Base-by-base conservation (phyloP, 345 rosid species). In the Linum usitatissimum region DNA sequence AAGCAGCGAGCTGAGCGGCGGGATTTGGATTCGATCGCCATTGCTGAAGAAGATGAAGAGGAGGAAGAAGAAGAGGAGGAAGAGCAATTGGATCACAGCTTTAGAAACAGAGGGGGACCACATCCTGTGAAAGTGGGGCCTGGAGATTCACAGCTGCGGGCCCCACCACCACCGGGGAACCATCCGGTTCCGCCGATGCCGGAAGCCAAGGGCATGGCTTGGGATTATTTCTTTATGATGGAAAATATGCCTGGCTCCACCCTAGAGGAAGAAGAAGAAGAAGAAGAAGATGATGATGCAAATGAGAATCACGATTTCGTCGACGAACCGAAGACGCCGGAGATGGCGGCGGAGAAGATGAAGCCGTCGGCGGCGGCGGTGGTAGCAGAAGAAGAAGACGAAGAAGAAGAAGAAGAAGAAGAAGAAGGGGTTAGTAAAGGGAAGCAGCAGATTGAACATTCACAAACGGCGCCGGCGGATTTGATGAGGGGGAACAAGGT, bases 161-260 rank as follows among this genome's bases (percentile, higher is more conserved):
- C 79, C 45, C 76, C 78, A 1, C 61, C 69, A 23, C 77, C 78
- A 56, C 61, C 76, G 48, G 70, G 70, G 70, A 72, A 54, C 59
- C 68, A 40, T 18, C 49, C 66, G 30, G 82, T 73, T 30, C 87
- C 83, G 1, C 81, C 81, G 21, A 74, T 76, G 80, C 75, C 88
- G 55, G 76, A 73, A 62, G 49, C 57, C 1, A 73, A 68, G 64
- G 65, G 54, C 66, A 57, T 68, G 67, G 57, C 67, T 6, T 73
- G 77, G 77, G 77, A 73, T 65, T 73, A 68, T 31, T 73, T 73
- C 70, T 68, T 73, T 71, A 72, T 55, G 80, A 75, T 73, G 66
- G 96, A 84, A 51, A 69, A 74, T 71, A 72, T 88, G 85, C 78
- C 87, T 6, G 86, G 80, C 5, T 68, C 86, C 14, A 77, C 86